Evolutionary conservation across 345 rosid genomes (phyloP).

Genomic region (Sapria himalayana): DNA sequence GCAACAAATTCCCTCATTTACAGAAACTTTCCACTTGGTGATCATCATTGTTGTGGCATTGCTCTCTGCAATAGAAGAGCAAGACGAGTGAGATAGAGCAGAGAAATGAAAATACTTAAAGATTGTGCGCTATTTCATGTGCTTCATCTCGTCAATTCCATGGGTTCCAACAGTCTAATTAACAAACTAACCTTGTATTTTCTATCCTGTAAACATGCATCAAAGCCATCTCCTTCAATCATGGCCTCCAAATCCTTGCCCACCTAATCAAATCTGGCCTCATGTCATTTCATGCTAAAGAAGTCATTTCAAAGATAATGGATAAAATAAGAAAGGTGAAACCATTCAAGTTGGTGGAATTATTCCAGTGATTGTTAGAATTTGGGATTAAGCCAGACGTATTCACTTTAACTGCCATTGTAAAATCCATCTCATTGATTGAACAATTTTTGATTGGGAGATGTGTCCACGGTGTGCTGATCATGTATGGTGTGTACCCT

Average conservation of each 20-base stretch:
- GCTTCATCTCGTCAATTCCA: conserved; percentile 29
- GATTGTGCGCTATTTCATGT: conserved; percentile 33
- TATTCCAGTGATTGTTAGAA: conserved; percentile 50
- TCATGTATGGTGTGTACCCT: conserved; percentile 55
- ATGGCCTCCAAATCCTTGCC: conserved; percentile 59
- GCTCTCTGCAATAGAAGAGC: no score
- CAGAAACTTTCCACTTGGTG: no score
- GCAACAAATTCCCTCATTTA: no score
- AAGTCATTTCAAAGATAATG: conserved; percentile 70
- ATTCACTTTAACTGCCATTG: conserved; percentile 43
- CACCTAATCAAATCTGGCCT: conserved; percentile 62
- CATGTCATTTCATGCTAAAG: conserved; percentile 66
- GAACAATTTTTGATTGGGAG: conserved; percentile 33
- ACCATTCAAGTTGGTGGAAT: conserved; percentile 25
- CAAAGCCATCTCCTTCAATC: conserved; percentile 26
- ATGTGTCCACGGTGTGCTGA: conserved; percentile 49
- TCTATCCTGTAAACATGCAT: conserved; percentile 52
- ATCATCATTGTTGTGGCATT: no score
- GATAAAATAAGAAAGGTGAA: conserved; percentile 31
- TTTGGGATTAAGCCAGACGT: conserved; percentile 46
- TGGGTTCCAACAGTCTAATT: conserved; percentile 10
- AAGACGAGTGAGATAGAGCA: no score
- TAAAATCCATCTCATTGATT: conserved; percentile 58
- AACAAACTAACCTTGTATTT: conserved; percentile 36
- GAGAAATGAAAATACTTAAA: conserved; percentile 24